Evolutionary conservation across 2,329 filamentous ascomycete species (phyloP), one percentile per base, ranked within the genome.

Genomic region (Albifimbria verrucaria): DNA sequence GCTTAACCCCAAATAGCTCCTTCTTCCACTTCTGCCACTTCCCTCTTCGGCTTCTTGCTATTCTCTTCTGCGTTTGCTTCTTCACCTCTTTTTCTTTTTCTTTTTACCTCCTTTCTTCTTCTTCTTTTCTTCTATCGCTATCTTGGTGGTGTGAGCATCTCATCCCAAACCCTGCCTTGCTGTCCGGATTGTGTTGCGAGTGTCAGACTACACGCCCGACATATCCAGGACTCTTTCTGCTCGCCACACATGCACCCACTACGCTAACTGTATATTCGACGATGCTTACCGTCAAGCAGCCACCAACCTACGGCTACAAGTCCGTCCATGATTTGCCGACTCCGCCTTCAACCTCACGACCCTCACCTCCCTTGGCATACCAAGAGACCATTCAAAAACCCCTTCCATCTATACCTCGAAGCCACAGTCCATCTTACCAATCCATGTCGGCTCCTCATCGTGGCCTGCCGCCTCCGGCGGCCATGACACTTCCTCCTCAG

Each of bases 401-500:
- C 54, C 57, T 71, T 52, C 63, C 72, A 55, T 62, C 68, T 58
- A 61, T 71, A 56, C 69, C 73, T 56, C 72, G 69, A 44, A 75
- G 72, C 63, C 70, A 75, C 64, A 80, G 77, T 65, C 73, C 78
- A 55, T 69, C 73, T 56, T 69, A 70, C 62, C 76, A 80, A 73
- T 74, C 73, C 69, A 90, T 90, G 87, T 86, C 86, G 65, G 82
- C 80, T 65, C 80, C 85, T 70, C 86, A 87, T 71, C 83, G 86
- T 71, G 83, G 83, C 63, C 74, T 90, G 75, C 87, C 87, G 68
- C 82, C 82, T 53, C 85, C 87, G 71, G 81, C 83, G 63, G 81
- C 82, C 68, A 82, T 88, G 80, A 78, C 80, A 62, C 71, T 87
- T 59, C 76, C 83, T 56, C 78, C 72, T 48, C 75, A 77, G 59